These are phyloP conservation scores for Aureobasidium zeae DNA, from an alignment of 2,329 filamentous ascomycete genomes.

Conservation along the genomic window DNA sequence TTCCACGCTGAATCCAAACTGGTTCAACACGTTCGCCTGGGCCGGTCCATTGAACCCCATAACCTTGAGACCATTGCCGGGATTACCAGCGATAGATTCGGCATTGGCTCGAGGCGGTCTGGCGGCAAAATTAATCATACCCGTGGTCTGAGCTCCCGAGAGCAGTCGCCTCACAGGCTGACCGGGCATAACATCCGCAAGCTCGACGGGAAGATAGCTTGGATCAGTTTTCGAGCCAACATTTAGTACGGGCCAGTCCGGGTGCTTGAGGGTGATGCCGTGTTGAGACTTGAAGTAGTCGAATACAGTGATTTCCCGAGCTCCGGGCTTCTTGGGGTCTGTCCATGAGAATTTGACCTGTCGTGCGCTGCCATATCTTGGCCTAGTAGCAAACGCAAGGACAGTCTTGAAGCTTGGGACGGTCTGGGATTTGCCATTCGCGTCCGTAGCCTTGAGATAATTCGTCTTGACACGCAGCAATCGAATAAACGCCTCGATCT, in stretches of 20 bases:
- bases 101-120: slow-evolving; percentile 58
- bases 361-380: slow-evolving; percentile 31
- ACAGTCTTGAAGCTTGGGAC: slow-evolving; percentile 36
- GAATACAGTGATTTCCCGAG: slow-evolving; percentile 41
- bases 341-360: slow-evolving; percentile 42
- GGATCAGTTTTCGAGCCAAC: slow-evolving; percentile 50
- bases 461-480: slow-evolving; percentile 33
- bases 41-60: slow-evolving; percentile 45
- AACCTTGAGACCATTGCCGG: slow-evolving; percentile 45
- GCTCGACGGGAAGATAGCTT: slow-evolving; percentile 57
- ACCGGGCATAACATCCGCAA: slow-evolving; percentile 54
- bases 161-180: slow-evolving; percentile 56
- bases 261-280: slow-evolving; percentile 37
- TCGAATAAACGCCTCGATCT: slow-evolving; percentile 31
- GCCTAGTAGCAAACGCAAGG: slow-evolving; percentile 34
- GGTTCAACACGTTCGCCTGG: slow-evolving; percentile 14
- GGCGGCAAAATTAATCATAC: slow-evolving; percentile 67
- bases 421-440: neutral
- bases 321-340: slow-evolving; percentile 16
- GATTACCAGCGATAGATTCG: slow-evolving; percentile 45
- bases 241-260: slow-evolving; percentile 50
- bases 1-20: slow-evolving; percentile 56
- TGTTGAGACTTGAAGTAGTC: slow-evolving; percentile 40
- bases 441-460: slow-evolving; percentile 26
- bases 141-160: slow-evolving; percentile 49